phyloP scores from a whole-genome alignment of 177 flowering plant species.

The Vitis hybrid region DNA sequence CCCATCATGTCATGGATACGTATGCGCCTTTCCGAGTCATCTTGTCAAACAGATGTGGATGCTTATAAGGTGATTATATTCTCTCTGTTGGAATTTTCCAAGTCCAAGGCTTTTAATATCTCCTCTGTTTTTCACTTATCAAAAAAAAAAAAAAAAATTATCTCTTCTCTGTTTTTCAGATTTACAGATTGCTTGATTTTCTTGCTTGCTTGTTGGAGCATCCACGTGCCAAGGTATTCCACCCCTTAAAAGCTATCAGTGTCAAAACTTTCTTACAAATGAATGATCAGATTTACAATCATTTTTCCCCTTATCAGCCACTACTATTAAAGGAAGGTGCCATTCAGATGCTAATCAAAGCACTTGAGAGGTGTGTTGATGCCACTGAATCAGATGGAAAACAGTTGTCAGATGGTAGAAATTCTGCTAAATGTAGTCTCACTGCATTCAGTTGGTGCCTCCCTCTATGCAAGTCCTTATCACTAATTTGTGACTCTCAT shows the following conservation, averaged over 20 bases:
- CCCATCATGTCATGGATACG: slow-evolving; percentile 68
- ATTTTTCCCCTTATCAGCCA: slow-evolving; percentile 36
- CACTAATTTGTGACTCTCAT: slow-evolving; percentile 46
- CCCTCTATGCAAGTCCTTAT: slow-evolving; percentile 64
- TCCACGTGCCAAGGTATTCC: slow-evolving; percentile 74
- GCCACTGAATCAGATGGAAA: slow-evolving; percentile 42
- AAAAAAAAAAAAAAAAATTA: neutral
- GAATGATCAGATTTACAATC: neutral
- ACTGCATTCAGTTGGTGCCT: slow-evolving; percentile 56
- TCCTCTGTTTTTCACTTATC: slow-evolving; percentile 21
- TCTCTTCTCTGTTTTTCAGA: slow-evolving; percentile 37
- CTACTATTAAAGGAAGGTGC: slow-evolving; percentile 61
- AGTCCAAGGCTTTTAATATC: neutral
- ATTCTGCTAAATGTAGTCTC: slow-evolving; percentile 34
- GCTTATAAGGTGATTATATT: slow-evolving; percentile 64
- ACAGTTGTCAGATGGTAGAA: slow-evolving; percentile 30
- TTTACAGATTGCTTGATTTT: slow-evolving; percentile 66
- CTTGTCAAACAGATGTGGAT: slow-evolving; percentile 57
- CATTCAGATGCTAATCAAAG: slow-evolving; percentile 44
- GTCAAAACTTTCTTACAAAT: too few relatives aligned
- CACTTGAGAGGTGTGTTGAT: slow-evolving; percentile 49
- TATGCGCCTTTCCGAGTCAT: slow-evolving; percentile 40
- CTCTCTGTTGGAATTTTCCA: neutral
- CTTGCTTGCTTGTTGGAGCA: slow-evolving; percentile 79
- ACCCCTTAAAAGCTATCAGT: too few relatives aligned